Evolutionary conservation across 2,329 filamentous ascomycete species (phyloP), one percentile per base, ranked within the genome.

Genomic region (Thielaviopsis euricoi): DNA sequence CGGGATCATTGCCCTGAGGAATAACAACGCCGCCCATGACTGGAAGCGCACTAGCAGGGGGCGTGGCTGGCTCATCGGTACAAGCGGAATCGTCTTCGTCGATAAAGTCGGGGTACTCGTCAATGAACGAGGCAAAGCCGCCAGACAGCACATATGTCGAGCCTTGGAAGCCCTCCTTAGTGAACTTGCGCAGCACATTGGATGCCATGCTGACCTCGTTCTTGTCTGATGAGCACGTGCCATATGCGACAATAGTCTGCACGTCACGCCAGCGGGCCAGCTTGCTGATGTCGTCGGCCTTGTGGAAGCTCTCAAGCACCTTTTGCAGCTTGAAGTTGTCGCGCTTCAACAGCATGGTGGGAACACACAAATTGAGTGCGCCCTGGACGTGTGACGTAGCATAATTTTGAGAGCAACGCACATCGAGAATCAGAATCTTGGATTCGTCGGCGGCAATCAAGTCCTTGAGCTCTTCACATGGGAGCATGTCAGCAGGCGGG

Each of bases 151-250:
- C 85, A 65, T 82, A 84, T 0, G 83, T 79, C 3, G 78, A 76
- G 13, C 90, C 91, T 1, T 74, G 71, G 76, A 87, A 97, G 0
- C 87, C 88, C 69, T 95, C 90, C 56, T 78, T 83, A 0, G 81
- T 81, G 65, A 98, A 98, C 67, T 98, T 98, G 69, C 90, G 95
- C 23, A 96, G 78, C 62, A 93, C 94, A 68, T 95, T 95, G 63
- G 88, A 74, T 25, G 89, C 86, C 5, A 86, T 82, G 1, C 80
- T 73, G 0, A 90, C 87, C 68, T 98, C 93, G 62, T 89, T 88
- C 66, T 85, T 77, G 58, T 90, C 83, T 0, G 79, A 74, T 0
- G 90, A 93, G 57, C 78, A 79, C 17, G 82, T 79, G 67, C 97
- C 93, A 66, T 97, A 97, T 0, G 95, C 88, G 43, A 97, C 76